Evolutionary conservation across 768 basidiomycete species (phyloP), one percentile per base, ranked within the genome.

Genomic region (Psilocybe azurescens): DNA sequence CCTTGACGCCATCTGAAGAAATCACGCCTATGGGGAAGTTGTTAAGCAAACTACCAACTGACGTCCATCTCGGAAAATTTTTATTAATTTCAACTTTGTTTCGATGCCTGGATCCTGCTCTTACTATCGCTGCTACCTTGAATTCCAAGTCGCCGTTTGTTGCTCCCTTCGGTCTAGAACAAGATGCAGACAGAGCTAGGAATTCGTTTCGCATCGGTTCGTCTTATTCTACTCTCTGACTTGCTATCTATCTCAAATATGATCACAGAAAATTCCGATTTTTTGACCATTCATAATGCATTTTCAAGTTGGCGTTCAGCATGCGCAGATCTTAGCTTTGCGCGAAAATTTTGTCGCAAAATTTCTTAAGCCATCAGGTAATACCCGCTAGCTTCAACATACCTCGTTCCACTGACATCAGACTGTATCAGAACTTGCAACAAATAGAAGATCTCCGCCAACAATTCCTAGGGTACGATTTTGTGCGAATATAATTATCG

Each of bases 381-480:
- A 69, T 30, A 28, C 20, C 28, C 20, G 47, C 28, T 2, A 36
- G 28, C 29, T 30, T 6, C 51, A 46, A 24, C 24, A 24, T 24
- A 2, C 24, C 24, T 24, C 24, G 16, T 55, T 29, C 52, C 32
- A 30, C 56, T 20, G 20, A 30, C 52, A 57, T 60, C 53, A 53
- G 50, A 53, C 13, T n/a, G 3, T 36, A 20, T 18, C 71, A 94
- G 89, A 98, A 95, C 71, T 78, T 99, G 53, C 89, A 94, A 76
- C 95, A 97, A 75, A 97, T 99, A 32, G 97, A 99, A 73, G 97
- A 98, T 70, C 83, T 98, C 38, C 88, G 96, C 30, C 94, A 95
- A 70, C 97, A 99, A 72, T 86, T 94, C 64, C 78, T 94, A 58
- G 87, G 89, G 82, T 92, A 64, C 75, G 63, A 39, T 30, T 47